phyloP scores from a whole-genome alignment of 2,329 filamentous ascomycete genomes.

The Cadophora malorum region DNA sequence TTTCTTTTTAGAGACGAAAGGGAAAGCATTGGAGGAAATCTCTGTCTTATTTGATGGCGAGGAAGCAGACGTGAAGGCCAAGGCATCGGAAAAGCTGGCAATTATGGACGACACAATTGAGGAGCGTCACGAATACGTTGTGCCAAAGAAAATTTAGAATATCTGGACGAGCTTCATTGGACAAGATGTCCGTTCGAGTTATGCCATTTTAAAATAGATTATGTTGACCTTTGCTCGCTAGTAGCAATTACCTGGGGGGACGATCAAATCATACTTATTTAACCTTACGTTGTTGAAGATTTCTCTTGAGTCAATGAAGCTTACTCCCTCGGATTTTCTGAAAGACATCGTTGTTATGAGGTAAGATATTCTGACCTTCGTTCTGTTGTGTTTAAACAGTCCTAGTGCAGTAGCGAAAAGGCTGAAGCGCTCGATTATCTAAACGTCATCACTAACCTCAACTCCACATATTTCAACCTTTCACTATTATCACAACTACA shows the following conservation, averaged over 20 bases:
- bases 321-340: background rate
- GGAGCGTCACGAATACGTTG: background rate
- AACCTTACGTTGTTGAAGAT: no score
- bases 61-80: slow-evolving; percentile 19
- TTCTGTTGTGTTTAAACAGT: no score
- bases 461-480: background rate
- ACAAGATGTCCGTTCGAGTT: background rate
- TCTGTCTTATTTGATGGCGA: slow-evolving; percentile 34
- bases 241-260: no score
- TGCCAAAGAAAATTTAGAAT: background rate
- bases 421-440: slow-evolving; percentile 9
- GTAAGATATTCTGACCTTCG: background rate
- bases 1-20: slow-evolving; percentile 32
- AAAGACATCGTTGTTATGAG: background rate
- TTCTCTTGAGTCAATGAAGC: background rate
- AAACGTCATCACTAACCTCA: slow-evolving; percentile 12
- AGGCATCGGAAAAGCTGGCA: slow-evolving; percentile 6
- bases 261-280: no score
- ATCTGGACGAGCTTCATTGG: background rate
- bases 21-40: slow-evolving; percentile 32
- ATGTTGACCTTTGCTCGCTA: background rate
- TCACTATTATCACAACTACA: background rate
- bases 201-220: background rate
- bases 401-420: background rate
- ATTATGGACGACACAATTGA: background rate